A percentile compares a stretch with the other conserved stretches of the same genome.
These are phyloP conservation scores for Dothiorella sarmentorum DNA, from an alignment of 2,329 filamentous ascomycete genomes.

Conservation along the genomic window DNA sequence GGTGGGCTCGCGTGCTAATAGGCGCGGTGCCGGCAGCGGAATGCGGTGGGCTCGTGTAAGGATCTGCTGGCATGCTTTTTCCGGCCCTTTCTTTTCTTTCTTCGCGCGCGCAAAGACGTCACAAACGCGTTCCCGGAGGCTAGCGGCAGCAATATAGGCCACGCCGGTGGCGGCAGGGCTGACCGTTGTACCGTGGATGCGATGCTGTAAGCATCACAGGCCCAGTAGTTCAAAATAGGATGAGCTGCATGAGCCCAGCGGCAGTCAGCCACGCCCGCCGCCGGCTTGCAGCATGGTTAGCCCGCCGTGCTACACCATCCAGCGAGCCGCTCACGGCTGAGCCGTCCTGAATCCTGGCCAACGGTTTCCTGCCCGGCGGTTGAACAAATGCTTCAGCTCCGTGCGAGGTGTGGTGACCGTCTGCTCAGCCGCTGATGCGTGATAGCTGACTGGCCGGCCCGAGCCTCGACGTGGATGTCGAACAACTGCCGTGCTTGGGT, in stretches of 20 bases:
- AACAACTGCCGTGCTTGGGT: neutral
- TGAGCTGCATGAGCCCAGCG: neutral
- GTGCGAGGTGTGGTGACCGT: neutral
- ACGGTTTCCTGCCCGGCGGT: neutral
- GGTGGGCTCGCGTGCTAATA: neutral
- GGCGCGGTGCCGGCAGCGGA: conserved; percentile 6
- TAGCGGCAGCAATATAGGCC: neutral
- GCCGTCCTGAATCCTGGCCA: neutral
- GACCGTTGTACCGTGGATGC: conserved; percentile 1
- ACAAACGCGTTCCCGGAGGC: neutral
- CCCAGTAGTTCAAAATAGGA: conserved; percentile 6
- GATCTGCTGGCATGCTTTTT: conserved; percentile 4
- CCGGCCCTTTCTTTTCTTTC: conserved; percentile 1
- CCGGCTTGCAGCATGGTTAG: conserved; percentile 1
- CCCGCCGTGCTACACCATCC: neutral
- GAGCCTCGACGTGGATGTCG: conserved; percentile 4
- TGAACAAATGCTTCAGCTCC: neutral
- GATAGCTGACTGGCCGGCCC: conserved; percentile 9
- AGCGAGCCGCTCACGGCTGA: conserved; percentile 10
- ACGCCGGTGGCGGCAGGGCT: neutral
- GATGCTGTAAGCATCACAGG: conserved; percentile 5
- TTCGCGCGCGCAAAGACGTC: neutral
- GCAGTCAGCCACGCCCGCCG: neutral
- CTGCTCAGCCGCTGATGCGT: neutral
- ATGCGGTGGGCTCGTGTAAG: conserved; percentile 8